Evolutionary conservation across 176 grass and related monocot species (phyloP), one percentile per base, ranked within the genome.

Genomic region (Phoenix roebelenii): DNA sequence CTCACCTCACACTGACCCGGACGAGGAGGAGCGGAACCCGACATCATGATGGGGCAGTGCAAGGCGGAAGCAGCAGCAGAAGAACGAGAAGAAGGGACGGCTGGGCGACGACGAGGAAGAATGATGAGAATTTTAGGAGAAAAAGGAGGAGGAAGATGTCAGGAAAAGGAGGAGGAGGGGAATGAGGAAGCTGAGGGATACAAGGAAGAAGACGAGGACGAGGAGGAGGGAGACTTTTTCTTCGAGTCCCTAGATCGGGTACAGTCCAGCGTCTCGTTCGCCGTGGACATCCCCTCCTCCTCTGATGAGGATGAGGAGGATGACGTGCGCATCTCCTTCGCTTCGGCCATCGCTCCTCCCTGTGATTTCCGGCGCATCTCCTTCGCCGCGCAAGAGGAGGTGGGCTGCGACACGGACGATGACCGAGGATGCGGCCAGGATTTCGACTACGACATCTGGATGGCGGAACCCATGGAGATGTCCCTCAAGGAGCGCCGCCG

Each of bases 231-330:
- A 55, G 87, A 97, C 7, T 74, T 61, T 51, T 91, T 91, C 84
- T 91, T 97, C 25, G 84, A 88, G 70, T 80, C 78, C 35, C 79
- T 90, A 4, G 92, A 97, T 59, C 86, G 92, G 7, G 84, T 91
- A 28, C 84, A 78, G 18, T 97, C 83, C 17, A 84, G 80, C 54
- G 57, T 91, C 17, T 80, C 89, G 66, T 82, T 88, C 23, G 77
- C 77, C 52, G 61, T 78, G 48, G 84, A 91, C 52, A 82, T 85
- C 20, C 84, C 87, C 2, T 85, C 87, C 19, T 85, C 85, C 0
- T 78, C 80, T 3, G 87, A 92, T 12, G 81, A 89, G 23, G 85
- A 88, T 2, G 82, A 85, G 1, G 80, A 90, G 10, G 55, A 73
- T 12, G 74, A 83, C 20, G 69, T 78, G 7, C 87, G 92, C 12